These are phyloP conservation scores for Aciculoconidium aculeatum DNA, from an alignment of 805 yeast species.

Conservation along the genomic window DNA sequence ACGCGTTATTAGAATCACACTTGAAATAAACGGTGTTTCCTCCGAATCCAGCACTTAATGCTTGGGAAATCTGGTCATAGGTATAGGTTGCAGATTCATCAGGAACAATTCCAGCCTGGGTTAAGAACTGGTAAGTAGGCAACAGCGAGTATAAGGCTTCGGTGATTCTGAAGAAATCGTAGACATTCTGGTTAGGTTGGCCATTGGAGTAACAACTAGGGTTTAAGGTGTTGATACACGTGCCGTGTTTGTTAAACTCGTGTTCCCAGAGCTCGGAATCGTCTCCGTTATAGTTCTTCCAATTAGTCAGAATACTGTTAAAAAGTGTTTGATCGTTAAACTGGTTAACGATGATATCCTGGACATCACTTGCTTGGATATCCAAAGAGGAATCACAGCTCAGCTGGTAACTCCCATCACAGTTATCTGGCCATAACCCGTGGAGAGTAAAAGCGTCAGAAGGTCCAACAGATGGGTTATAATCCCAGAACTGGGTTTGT, in stretches of 20 bases:
- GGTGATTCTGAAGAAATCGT: constrained; percentile 62
- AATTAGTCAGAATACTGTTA: constrained; percentile 48
- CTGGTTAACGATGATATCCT: constrained; percentile 24
- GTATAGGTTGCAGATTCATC: constrained; percentile 51
- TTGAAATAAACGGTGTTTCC: constrained; percentile 55
- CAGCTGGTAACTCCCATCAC: constrained; percentile 77
- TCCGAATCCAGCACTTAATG: constrained; percentile 42
- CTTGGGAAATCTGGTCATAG: constrained; percentile 47
- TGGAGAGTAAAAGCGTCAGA: constrained; percentile 70
- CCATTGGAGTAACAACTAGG: constrained; percentile 57
- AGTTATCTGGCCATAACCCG: constrained; percentile 86
- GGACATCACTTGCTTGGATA: constrained; percentile 34
- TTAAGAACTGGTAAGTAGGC: constrained; percentile 64
- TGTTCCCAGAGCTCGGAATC: constrained; percentile 79
- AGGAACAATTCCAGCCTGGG: constrained; percentile 69
- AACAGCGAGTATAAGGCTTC: constrained; percentile 51
- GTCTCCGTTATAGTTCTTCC: constrained; percentile 71
- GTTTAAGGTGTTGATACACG: constrained; percentile 77
- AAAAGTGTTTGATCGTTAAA: constrained; percentile 49
- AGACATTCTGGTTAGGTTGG: constrained; percentile 40
- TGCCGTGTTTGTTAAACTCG: constrained; percentile 92
- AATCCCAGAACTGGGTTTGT: constrained; percentile 93
- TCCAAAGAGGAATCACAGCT: constrained; percentile 56
- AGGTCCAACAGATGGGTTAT: constrained; percentile 66
- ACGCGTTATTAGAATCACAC: constrained; percentile 46